phyloP scores from a whole-genome alignment of 2,329 filamentous ascomycete species.

The Waltergamsia citrina region DNA sequence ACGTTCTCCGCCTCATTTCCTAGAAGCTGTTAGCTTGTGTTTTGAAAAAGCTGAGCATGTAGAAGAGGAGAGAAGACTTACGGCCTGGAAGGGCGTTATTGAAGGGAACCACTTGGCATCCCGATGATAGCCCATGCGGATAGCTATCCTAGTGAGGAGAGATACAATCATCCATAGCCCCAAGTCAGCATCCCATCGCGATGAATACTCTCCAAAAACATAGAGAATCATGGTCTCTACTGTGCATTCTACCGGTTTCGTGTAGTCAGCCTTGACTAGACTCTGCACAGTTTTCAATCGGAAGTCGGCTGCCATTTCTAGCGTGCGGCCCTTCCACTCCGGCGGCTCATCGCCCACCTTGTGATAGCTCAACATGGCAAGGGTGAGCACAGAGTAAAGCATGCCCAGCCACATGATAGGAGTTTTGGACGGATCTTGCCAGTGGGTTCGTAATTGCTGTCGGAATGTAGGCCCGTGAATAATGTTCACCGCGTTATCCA shows the following conservation, averaged over 20 bases:
- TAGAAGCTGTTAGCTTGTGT: constrained; percentile 11
- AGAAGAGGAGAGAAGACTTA: constrained; percentile 20
- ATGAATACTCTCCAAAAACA: constrained; percentile 65
- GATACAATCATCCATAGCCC: constrained; percentile 52
- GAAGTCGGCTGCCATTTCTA: constrained; percentile 55
- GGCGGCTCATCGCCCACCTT: constrained; percentile 72
- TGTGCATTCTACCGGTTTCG: constrained; percentile 62
- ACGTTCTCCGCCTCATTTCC: constrained; percentile 63
- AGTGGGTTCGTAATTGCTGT: constrained; percentile 55
- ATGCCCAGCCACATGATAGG: constrained; percentile 71
- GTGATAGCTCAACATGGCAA: constrained; percentile 71
- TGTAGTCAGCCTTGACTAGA: constrained; percentile 67
- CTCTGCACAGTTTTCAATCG: constrained; percentile 69
- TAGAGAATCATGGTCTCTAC: constrained; percentile 73
- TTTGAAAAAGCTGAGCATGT: neutral
- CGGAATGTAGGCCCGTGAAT: constrained; percentile 82
- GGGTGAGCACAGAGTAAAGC: constrained; percentile 65
- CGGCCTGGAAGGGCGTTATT: constrained; percentile 63
- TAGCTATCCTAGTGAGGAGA: constrained; percentile 44
- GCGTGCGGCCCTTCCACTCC: constrained; percentile 60
- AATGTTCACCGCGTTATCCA: constrained; percentile 61
- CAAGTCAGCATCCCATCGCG: constrained; percentile 64
- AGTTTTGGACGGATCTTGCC: constrained; percentile 64
- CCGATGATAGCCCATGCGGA: constrained; percentile 70
- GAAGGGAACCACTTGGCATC: constrained; percentile 66